Evolutionary conservation across 495 filamentous ascomycete species (phyloP).

Genomic region (Evansstolkia leycettana): DNA sequence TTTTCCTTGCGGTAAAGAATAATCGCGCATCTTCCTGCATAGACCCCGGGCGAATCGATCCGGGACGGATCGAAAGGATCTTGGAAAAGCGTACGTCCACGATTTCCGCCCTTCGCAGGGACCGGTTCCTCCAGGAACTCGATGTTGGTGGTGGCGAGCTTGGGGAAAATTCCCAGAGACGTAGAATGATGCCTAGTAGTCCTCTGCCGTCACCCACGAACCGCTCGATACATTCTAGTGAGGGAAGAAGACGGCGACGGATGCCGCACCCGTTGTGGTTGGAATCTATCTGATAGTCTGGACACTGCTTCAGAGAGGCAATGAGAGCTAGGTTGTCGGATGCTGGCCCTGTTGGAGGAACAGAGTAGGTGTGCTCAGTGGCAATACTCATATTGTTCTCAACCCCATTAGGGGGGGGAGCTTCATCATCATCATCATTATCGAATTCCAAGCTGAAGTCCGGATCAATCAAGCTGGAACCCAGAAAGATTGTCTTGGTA

Average conservation of each 20-base stretch:
- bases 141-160: background rate
- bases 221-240: slow-evolving; percentile 53
- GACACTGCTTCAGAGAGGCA: slow-evolving; percentile 44
- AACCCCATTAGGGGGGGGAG: too few species aligned
- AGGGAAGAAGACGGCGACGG: slow-evolving; percentile 49
- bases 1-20: slow-evolving; percentile 28
- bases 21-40: slow-evolving; percentile 22
- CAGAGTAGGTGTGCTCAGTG: background rate
- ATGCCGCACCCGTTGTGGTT: slow-evolving; percentile 71
- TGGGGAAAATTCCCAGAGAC: background rate
- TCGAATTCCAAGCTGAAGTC: slow-evolving; percentile 16
- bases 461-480: slow-evolving; percentile 34
- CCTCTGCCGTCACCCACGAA: slow-evolving; percentile 55
- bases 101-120: slow-evolving; percentile 10
- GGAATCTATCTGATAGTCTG: slow-evolving; percentile 68
- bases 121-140: slow-evolving; percentile 16
- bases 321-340: slow-evolving; percentile 41
- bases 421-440: slow-evolving; percentile 7
- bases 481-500: slow-evolving; percentile 34
- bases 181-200: slow-evolving; percentile 55
- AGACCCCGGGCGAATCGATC: slow-evolving; percentile 6
- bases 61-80: slow-evolving; percentile 14
- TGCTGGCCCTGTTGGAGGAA: slow-evolving; percentile 6
- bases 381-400: slow-evolving; percentile 17
- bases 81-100: slow-evolving; percentile 22